Base-by-base conservation (phyloP, 2,329 filamentous ascomycete species). In the Epichloe brachyelytri region DNA sequence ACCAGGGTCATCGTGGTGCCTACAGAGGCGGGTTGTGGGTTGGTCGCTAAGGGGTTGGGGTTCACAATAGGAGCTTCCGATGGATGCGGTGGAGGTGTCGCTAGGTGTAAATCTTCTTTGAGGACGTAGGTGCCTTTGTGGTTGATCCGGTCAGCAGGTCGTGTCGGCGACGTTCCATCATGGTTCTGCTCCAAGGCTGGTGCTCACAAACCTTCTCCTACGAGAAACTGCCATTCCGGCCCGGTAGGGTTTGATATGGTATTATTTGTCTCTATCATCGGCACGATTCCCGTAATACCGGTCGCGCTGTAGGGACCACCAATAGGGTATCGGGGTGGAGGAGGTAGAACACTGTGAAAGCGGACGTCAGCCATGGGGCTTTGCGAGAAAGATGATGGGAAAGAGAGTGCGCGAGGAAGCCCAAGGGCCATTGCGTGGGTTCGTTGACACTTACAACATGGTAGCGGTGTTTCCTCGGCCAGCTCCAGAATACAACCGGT, bases 251-350 rank as follows among this genome's bases (percentile, higher is more conserved):
- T 85, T 52, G 80, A 81, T 55, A 98, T 73, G 39, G 82, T 85
- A 65, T 97, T 98, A 69, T 93, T 95, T 50, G 91, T 96, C 76
- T 98, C 93, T 62, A 95, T 85, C 67, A 95, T 80, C 38, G 86
- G 84, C 38, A 80, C 75, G 48, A 81, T 75, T 65, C 83, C 77
- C 55, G 82, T 82, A 62, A 82, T 78, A 57, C 80, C 80, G 50
- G 83, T 77, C 57, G 80, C 80, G 59, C 84, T 83, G 71, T 86
- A 86, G 57, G 83, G 81, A 61, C 80, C 76, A 62, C 80, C 78
- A 57, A 81, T 79, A 51, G 87, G 85, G 73, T 95, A 96, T 67
- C 89, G 82, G 54, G 86, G 83, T 54, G 87, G 88, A 56, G 89
- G 90, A 54, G 90, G 88, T 60, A 95, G 78, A 59, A 94, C 88